These are phyloP conservation scores for Bacidia gigantensis DNA, from an alignment of 495 filamentous ascomycete genomes.

Conservation along the genomic window DNA sequence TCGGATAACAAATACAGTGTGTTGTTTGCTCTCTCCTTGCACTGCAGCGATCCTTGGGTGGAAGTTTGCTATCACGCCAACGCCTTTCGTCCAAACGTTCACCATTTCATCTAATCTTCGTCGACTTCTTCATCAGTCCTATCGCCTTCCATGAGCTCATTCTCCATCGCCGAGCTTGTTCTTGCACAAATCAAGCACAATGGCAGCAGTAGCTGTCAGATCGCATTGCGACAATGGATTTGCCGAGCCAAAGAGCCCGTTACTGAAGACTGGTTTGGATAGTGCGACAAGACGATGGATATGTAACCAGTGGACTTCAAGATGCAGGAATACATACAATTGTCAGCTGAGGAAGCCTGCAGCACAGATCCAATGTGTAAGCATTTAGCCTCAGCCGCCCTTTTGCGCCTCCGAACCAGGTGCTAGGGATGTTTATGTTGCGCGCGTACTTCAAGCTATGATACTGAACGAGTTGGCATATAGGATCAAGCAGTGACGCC, in stretches of 20 bases:
- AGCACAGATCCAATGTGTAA: neutral
- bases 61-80: neutral
- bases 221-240: conserved; percentile 14
- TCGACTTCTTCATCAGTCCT: neutral
- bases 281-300: conserved; percentile 5
- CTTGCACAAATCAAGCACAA: conserved; percentile 4
- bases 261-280: conserved; percentile 19
- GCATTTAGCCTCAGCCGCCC: conserved; percentile 3
- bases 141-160: conserved; percentile 14
- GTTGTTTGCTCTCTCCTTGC: neutral
- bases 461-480: no score
- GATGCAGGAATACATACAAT: neutral
- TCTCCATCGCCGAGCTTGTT: neutral
- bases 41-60: neutral
- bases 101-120: neutral
- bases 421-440: conserved; percentile 12
- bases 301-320: neutral
- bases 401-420: neutral
- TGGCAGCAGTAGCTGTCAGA: conserved; percentile 19
- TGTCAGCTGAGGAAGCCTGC: neutral
- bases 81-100: neutral
- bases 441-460: conserved; percentile 29
- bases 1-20: no score
- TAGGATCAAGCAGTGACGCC: no score
- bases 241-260: conserved; percentile 10